Evolutionary conservation across 2,329 filamentous ascomycete genomes (phyloP), one percentile per base, ranked within the genome.

Genomic region (Neofusicoccum kwambonambiense): DNA sequence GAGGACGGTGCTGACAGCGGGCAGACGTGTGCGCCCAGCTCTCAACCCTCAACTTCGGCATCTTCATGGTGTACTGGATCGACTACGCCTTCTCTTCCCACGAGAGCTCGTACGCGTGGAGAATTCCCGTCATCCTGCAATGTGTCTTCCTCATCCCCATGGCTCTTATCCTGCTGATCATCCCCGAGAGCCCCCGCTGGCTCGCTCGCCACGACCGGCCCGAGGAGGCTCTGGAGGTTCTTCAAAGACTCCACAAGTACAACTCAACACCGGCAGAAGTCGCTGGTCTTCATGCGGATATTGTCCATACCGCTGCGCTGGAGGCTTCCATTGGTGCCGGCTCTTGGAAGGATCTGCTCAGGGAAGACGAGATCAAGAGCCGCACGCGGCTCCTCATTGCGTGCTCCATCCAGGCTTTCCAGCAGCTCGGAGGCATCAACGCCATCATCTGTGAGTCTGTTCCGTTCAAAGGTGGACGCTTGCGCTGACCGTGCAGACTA

Each of bases 361-460:
- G 69, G 19, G 69, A 72, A 1, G 76, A 78, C 19, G 65, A 68
- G n/a, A 75, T 77, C 65, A 73, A 75, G 64, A 75, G 72, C 8
- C 64, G 65, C 4, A 56, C 64, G 17, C 50, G 77, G 5, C 68
- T 78, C 0, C 47, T 77, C 7, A 69, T 79, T 42, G 72, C 74
- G 2, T 77, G 74, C n/a, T 68, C 67, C 0, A 70, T 76, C 0
- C 64, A 65, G 58, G 50, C 73, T 0, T 71, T 75, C 57, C 82
- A 84, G 64, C 82, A 84, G 37, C 73, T 84, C 1, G 77, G 78
- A 4, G 83, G 83, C 2, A 83, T 82, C 66, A 84, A 83, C 39
- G 79, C 80, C 3, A 78, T 82, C 34, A 82, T 81, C 19, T 84
- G 62, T 65, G 7, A 42, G 63, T 49, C 4, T 5, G 4, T 7